phyloP scores from a whole-genome alignment of 2,329 filamentous ascomycete genomes.

The Aureobasidium sp. region DNA sequence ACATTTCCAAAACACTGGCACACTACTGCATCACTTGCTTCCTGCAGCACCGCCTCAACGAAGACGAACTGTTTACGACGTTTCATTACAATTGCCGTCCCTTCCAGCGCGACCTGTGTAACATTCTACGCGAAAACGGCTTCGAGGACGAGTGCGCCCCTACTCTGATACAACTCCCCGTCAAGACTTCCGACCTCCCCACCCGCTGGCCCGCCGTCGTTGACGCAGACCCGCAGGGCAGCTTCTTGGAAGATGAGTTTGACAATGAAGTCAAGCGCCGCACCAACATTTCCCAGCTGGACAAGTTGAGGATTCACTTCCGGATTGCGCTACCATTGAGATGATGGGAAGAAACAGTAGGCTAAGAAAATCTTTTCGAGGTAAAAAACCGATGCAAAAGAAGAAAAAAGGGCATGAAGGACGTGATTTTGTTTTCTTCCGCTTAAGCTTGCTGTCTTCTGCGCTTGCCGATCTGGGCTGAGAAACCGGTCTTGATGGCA shows the following conservation, averaged over 20 bases:
- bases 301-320: conserved; percentile 11
- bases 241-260: background rate
- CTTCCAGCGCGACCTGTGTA: conserved; percentile 37
- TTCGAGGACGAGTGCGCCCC: conserved; percentile 33
- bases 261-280: background rate
- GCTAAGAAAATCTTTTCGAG: background rate
- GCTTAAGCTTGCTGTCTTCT: conserved; percentile 79
- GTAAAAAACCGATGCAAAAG: background rate
- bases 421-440: background rate
- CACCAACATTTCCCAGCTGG: conserved; percentile 10
- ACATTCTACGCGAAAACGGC: conserved; percentile 30
- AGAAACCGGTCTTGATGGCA: conserved; percentile 99
- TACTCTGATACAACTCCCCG: conserved; percentile 28
- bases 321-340: background rate
- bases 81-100: conserved; percentile 31
- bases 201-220: background rate
- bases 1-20: conserved; percentile 34
- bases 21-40: conserved; percentile 39
- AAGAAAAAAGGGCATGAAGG: background rate
- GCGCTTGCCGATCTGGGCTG: conserved; percentile 97
- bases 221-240: background rate
- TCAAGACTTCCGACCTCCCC: conserved; percentile 17
- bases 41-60: conserved; percentile 29
- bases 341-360: background rate
- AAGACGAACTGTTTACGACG: conserved; percentile 31